A percentile compares a stretch with the other conserved stretches of the same genome.
Evolutionary conservation across 2,329 filamentous ascomycete genomes (phyloP).

Genomic region (Rhytidhysteron rufulum): DNA sequence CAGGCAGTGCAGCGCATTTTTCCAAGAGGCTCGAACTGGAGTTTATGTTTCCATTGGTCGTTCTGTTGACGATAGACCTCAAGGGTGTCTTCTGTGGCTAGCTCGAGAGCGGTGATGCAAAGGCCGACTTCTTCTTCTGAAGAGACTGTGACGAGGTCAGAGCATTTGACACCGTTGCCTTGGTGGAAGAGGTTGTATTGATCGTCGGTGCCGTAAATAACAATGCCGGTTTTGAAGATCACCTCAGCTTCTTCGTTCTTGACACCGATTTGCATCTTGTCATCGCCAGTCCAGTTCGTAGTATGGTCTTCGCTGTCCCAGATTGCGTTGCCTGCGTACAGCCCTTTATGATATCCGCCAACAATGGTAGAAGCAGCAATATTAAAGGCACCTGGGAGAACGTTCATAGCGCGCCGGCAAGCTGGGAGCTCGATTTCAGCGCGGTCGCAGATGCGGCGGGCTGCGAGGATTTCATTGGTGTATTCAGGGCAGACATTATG

Average conservation of each 20-base stretch:
- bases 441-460: conserved; percentile 62
- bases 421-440: conserved; percentile 66
- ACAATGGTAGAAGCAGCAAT: conserved; percentile 68
- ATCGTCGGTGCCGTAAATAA: conserved; percentile 42
- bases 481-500: conserved; percentile 88
- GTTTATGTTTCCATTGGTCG: conserved; percentile 30
- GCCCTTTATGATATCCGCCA: conserved; percentile 48
- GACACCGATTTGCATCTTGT: conserved; percentile 33
- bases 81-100: conserved; percentile 41
- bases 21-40: conserved; percentile 50
- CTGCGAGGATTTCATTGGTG: conserved; percentile 60
- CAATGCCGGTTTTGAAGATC: conserved; percentile 50
- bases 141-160: conserved; percentile 15
- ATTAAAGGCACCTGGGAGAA: conserved; percentile 77
- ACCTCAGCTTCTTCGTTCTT: conserved; percentile 45
- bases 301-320: conserved; percentile 35
- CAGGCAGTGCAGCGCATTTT: conserved; percentile 51
- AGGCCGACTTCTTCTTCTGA: conserved; percentile 26
- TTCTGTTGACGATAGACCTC: conserved; percentile 45
- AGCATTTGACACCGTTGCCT: conserved; percentile 6
- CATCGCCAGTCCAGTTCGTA: conserved; percentile 4
- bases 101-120: conserved; percentile 46
- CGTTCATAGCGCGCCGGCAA: conserved; percentile 47
- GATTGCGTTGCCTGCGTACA: conserved; percentile 37
- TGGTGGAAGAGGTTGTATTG: conserved; percentile 34